Conservation (phyloP, 805 yeast species). For the Saccharomycopsis sp. region DNA sequence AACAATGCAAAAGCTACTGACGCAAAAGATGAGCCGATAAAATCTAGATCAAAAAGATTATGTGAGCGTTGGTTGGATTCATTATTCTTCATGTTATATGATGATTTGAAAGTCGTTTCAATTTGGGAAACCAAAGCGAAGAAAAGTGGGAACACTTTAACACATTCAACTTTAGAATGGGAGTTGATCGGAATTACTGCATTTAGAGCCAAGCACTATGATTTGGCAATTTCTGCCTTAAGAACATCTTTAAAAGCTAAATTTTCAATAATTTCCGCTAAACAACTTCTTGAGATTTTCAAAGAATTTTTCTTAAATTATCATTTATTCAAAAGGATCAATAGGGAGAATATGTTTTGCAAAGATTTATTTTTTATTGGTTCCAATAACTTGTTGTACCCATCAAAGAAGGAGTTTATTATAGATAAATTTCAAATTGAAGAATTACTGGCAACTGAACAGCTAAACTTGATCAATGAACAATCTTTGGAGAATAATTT, state of each 20-base stretch:
- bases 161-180: constrained; percentile 65
- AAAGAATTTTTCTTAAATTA: constrained; percentile 24
- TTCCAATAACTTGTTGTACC: constrained; percentile 12
- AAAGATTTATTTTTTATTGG: constrained; percentile 21
- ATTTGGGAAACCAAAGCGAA: constrained; percentile 21
- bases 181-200: constrained; percentile 54
- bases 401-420: constrained; percentile 17
- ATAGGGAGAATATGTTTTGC: constrained; percentile 12
- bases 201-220: constrained; percentile 36
- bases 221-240: constrained; percentile 41
- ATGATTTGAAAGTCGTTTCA: constrained; percentile 26
- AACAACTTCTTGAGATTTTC: constrained; percentile 37
- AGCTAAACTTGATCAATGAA: constrained; percentile 19
- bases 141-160: constrained; percentile 23
- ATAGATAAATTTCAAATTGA: constrained; percentile 4
- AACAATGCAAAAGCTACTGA: not conserved
- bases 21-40: not conserved
- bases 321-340: constrained; percentile 20
- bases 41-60: constrained; percentile 36
- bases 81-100: constrained; percentile 26
- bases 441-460: constrained; percentile 10
- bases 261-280: constrained; percentile 53
- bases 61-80: constrained; percentile 73
- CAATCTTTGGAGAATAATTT: constrained; percentile 21
- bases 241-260: constrained; percentile 44